phyloP scores from a whole-genome alignment of 352 stramenopile species.

The Globisporangium nagaii region DNA sequence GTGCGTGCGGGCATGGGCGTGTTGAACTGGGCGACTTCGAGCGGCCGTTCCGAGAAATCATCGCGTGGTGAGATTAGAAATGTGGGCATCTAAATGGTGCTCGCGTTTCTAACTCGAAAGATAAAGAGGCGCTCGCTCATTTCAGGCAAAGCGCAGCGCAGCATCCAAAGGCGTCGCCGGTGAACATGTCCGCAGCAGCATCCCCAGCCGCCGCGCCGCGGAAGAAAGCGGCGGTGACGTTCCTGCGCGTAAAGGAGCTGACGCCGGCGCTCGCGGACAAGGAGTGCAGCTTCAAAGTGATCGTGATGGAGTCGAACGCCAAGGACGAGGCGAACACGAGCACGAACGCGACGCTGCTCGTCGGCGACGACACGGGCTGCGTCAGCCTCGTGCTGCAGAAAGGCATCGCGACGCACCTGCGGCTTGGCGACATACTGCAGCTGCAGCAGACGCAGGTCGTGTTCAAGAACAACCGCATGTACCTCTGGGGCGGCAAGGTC shows the following conservation, averaged over 20 bases:
- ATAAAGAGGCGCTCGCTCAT: too few species aligned
- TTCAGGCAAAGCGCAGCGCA: too few species aligned
- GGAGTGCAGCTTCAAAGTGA: constrained; percentile 68
- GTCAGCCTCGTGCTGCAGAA: constrained; percentile 79
- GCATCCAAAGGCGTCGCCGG: too few species aligned
- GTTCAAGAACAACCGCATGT: constrained; percentile 73
- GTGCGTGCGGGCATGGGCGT: not conserved
- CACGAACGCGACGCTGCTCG: constrained; percentile 76
- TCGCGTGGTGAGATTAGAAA: too few species aligned
- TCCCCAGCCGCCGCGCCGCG: constrained; percentile 14
- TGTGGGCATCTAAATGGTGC: too few species aligned
- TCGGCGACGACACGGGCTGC: constrained; percentile 78
- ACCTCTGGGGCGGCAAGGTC: constrained; percentile 75
- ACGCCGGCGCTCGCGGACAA: constrained; percentile 48
- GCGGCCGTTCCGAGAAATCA: too few species aligned
- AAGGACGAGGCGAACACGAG: constrained; percentile 73
- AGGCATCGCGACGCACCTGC: constrained; percentile 55
- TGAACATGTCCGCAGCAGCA: too few species aligned
- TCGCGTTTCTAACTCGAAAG: too few species aligned
- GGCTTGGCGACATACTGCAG: constrained; percentile 71
- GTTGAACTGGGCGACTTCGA: not conserved
- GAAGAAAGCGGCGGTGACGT: constrained; percentile 45
- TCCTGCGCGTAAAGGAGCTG: constrained; percentile 73
- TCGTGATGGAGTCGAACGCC: constrained; percentile 79
- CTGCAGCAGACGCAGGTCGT: constrained; percentile 64